Percentiles rank a stretch among this genome's conserved stretches.
phyloP scores from a whole-genome alignment of 768 basidiomycete species.

The Clitopilus passeckerianus region DNA sequence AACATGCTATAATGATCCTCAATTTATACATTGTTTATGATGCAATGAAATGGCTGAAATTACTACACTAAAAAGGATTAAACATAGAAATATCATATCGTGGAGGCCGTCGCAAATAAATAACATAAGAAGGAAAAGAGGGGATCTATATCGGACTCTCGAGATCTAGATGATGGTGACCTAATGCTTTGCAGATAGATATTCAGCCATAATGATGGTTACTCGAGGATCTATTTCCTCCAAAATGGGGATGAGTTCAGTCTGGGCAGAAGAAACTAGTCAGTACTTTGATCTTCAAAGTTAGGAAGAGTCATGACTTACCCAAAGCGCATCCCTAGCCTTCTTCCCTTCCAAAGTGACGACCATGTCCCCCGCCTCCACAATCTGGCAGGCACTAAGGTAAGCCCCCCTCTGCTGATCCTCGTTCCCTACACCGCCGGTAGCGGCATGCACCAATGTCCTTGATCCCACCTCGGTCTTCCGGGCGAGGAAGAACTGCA shows the following conservation, averaged over 20 bases:
- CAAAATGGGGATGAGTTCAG: constrained; percentile 9
- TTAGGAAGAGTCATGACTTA: background rate
- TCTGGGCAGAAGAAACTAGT: constrained; percentile 1
- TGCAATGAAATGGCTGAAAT: no score
- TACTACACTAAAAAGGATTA: no score
- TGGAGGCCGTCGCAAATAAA: no score
- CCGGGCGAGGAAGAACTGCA: constrained; percentile 26
- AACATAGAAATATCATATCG: no score
- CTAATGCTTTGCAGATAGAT: background rate
- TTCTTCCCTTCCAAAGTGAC: constrained; percentile 1
- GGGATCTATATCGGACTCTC: no score
- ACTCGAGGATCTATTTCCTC: constrained; percentile 8
- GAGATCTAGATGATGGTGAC: no score
- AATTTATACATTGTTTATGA: no score
- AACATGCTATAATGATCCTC: no score
- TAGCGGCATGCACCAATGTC: constrained; percentile 27
- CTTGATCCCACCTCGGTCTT: constrained; percentile 25
- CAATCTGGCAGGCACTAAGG: background rate
- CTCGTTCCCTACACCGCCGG: constrained; percentile 23
- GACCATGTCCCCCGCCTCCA: constrained; percentile 1
- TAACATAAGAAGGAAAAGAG: no score
- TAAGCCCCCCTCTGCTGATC: constrained; percentile 5
- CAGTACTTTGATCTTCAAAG: background rate
- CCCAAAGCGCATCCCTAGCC: constrained; percentile 3
- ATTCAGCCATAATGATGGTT: constrained; percentile 1